Evolutionary conservation across 192 early-diverging fungal species (phyloP).

Genomic region (Mortierella hygrophila): DNA sequence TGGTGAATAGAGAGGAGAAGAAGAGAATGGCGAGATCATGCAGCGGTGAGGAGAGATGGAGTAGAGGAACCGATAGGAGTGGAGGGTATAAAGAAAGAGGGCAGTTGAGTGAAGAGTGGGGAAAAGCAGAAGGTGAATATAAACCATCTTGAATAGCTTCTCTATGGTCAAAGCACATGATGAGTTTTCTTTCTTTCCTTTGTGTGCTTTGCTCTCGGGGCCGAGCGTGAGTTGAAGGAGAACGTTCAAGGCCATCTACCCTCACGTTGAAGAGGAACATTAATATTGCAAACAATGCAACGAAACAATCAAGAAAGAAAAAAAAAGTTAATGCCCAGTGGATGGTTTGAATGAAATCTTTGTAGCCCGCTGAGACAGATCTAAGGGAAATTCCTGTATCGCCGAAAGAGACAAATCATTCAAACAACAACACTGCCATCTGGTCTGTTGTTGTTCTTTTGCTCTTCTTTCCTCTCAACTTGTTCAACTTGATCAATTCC

Average conservation of each 20-base stretch:
- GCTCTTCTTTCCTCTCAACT: too few relatives aligned
- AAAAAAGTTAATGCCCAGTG: neutral
- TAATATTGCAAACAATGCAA: neutral
- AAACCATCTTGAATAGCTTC: neutral
- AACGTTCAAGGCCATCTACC: too few relatives aligned
- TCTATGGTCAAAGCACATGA: too few relatives aligned
- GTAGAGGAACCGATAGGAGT: neutral
- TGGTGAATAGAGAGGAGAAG: neutral
- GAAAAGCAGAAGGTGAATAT: neutral
- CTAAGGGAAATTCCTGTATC: neutral
- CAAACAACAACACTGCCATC: too few relatives aligned
- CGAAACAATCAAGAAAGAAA: neutral
- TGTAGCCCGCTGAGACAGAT: neutral
- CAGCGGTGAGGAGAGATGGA: neutral
- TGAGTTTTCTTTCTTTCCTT: too few relatives aligned
- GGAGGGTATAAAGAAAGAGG: neutral
- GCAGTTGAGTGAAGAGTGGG: neutral
- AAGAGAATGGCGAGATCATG: neutral
- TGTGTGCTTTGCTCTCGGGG: too few relatives aligned
- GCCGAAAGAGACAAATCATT: neutral
- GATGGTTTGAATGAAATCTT: too few relatives aligned
- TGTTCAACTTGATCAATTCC: too few relatives aligned
- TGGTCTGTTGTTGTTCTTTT: neutral
- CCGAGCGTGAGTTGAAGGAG: too few relatives aligned
- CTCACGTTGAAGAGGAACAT: too few relatives aligned